Evolutionary conservation across 345 rosid species (phyloP).

Genomic region (Crucihimalaya himalaica): DNA sequence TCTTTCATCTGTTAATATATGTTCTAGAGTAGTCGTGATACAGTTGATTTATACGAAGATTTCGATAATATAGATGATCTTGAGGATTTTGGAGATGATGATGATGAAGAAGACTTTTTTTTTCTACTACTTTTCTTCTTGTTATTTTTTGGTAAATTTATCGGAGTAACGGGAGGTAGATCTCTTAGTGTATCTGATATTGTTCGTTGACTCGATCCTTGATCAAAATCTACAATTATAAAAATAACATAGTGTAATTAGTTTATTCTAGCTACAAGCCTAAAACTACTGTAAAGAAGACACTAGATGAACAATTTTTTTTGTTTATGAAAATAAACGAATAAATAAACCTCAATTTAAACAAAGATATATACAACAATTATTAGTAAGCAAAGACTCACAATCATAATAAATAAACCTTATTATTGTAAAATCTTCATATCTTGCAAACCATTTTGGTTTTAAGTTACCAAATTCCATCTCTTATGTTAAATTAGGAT

Average conservation of each 20-base stretch:
- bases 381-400: background rate
- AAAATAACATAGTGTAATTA: background rate
- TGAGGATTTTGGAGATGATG: conserved; percentile 39
- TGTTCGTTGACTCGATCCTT: conserved; percentile 28
- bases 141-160: conserved; percentile 23
- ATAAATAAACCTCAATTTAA: background rate
- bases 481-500: background rate
- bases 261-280: background rate
- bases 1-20: conserved; percentile 14
- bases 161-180: conserved; percentile 12
- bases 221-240: conserved; percentile 37
- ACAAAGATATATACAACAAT: background rate
- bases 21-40: conserved; percentile 33
- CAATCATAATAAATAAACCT: background rate
- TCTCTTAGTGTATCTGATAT: conserved; percentile 30
- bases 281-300: background rate
- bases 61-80: conserved; percentile 34
- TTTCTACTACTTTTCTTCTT: conserved; percentile 30
- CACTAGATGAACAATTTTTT: background rate
- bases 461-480: background rate
- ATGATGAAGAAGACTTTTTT: conserved; percentile 35
- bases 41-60: conserved; percentile 41
- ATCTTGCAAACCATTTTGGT: background rate
- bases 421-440: background rate
- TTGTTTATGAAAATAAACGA: background rate